Percentiles rank a stretch among this genome's conserved stretches.
Evolutionary conservation across 2,329 filamentous ascomycete genomes (phyloP).

Genomic region (Albifimbria verrucaria): DNA sequence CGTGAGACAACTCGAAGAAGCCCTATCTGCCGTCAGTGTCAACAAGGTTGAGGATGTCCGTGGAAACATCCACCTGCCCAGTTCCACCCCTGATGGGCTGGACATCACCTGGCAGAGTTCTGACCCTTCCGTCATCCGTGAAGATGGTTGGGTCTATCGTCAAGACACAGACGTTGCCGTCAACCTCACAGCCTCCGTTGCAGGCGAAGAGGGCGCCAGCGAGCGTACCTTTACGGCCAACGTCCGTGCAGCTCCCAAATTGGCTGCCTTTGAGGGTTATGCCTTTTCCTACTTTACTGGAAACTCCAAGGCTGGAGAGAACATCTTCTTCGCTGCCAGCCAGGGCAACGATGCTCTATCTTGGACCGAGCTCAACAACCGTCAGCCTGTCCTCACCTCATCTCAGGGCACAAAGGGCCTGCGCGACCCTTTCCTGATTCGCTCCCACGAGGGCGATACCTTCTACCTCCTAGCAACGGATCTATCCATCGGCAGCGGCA

Average conservation of each 20-base stretch:
- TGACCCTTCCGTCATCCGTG: constrained; percentile 27
- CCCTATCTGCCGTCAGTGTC: constrained; percentile 15
- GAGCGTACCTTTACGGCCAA: constrained; percentile 30
- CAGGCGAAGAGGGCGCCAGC: constrained; percentile 11
- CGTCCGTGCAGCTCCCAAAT: constrained; percentile 26
- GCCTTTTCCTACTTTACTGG: constrained; percentile 51
- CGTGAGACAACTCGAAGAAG: not conserved
- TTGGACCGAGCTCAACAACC: constrained; percentile 48
- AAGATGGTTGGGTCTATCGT: constrained; percentile 32
- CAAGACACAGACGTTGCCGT: constrained; percentile 22
- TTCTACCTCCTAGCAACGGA: constrained; percentile 52
- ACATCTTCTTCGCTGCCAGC: constrained; percentile 50
- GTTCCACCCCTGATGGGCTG: constrained; percentile 20
- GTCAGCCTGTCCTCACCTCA: constrained; percentile 42
- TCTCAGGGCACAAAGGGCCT: constrained; percentile 45
- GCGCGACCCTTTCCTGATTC: constrained; percentile 51
- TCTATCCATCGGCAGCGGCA: constrained; percentile 51
- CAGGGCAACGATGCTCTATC: constrained; percentile 49
- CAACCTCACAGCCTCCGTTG: constrained; percentile 31
- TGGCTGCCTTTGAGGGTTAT: constrained; percentile 40
- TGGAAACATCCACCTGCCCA: constrained; percentile 34
- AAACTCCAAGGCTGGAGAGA: constrained; percentile 41
- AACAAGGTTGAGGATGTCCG: constrained; percentile 33
- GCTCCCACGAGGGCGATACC: constrained; percentile 45
- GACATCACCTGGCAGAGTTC: constrained; percentile 33